These are phyloP conservation scores for Linum trigynum DNA, from an alignment of 345 rosid species.

Conservation along the genomic window DNA sequence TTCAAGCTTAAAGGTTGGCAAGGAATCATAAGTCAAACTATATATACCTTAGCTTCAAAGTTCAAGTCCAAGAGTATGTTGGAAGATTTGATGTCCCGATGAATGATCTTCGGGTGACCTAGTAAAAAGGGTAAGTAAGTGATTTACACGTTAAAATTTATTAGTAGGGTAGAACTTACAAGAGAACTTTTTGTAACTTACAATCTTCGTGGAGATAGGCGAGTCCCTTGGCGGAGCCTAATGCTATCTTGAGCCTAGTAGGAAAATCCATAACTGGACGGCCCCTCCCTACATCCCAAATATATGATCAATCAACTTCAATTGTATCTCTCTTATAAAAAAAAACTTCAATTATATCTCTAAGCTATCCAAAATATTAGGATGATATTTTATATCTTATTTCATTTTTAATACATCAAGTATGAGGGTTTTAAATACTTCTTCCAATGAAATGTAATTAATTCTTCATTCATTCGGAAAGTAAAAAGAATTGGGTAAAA, in stretches of 20 bases:
- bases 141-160: neutral
- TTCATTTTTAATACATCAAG: too few relatives aligned
- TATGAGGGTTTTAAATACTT: too few relatives aligned
- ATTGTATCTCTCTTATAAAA: neutral
- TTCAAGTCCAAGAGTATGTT: slow-evolving; percentile 72
- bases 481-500: too few relatives aligned
- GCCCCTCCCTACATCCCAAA: slow-evolving; percentile 38
- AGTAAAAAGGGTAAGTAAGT: neutral
- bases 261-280: slow-evolving; percentile 63
- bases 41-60: slow-evolving; percentile 64
- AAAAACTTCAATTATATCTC: too few relatives aligned
- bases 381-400: too few relatives aligned
- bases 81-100: slow-evolving; percentile 80
- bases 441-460: too few relatives aligned
- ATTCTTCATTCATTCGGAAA: too few relatives aligned
- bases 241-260: slow-evolving; percentile 61
- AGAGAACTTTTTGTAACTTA: slow-evolving; percentile 22
- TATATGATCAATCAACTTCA: neutral
- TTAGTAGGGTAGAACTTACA: too few relatives aligned
- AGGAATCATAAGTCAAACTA: too few relatives aligned
- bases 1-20: neutral
- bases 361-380: too few relatives aligned
- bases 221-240: slow-evolving; percentile 90
- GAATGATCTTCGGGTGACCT: slow-evolving; percentile 92
- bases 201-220: slow-evolving; percentile 97